These are phyloP conservation scores for Globisporangium radiosum DNA, from an alignment of 352 stramenopile genomes.

Conservation along the genomic window DNA sequence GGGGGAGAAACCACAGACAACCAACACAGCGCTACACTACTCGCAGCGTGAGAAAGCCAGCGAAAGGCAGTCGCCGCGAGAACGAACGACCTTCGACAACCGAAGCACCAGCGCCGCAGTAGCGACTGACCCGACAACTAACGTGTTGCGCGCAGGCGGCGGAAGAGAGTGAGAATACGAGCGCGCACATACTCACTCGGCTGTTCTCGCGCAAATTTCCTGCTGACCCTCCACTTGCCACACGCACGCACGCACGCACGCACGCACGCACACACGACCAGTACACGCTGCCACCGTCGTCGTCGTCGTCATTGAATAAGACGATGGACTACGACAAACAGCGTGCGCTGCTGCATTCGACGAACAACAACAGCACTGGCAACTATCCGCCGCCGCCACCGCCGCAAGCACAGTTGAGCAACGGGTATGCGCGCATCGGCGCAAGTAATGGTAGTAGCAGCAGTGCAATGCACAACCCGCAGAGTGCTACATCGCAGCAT, in stretches of 20 bases:
- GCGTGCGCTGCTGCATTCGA: conserved; percentile 10
- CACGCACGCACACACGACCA: too few species aligned
- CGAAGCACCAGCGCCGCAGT: too few species aligned
- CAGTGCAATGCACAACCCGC: conserved; percentile 3
- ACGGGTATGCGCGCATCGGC: background rate
- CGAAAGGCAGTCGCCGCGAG: background rate
- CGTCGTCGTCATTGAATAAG: background rate
- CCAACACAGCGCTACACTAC: background rate
- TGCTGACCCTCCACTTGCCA: too few species aligned
- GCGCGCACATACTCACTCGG: too few species aligned
- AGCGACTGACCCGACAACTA: too few species aligned
- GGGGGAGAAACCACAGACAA: background rate
- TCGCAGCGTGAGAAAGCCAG: background rate
- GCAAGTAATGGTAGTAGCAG: background rate
- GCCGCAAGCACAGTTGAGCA: background rate
- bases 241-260: too few species aligned
- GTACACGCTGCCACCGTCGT: background rate
- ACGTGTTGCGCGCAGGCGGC: background rate
- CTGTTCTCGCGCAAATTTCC: too few species aligned
- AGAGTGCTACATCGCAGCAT: background rate
- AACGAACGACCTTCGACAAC: background rate
- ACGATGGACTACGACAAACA: conserved; percentile 19
- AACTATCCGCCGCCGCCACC: conserved; percentile 3
- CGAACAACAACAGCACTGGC: conserved; percentile 3
- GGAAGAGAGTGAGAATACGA: background rate